Conservation (phyloP, 352 stramenopile genomes). For the Pythium dissotocum region DNA sequence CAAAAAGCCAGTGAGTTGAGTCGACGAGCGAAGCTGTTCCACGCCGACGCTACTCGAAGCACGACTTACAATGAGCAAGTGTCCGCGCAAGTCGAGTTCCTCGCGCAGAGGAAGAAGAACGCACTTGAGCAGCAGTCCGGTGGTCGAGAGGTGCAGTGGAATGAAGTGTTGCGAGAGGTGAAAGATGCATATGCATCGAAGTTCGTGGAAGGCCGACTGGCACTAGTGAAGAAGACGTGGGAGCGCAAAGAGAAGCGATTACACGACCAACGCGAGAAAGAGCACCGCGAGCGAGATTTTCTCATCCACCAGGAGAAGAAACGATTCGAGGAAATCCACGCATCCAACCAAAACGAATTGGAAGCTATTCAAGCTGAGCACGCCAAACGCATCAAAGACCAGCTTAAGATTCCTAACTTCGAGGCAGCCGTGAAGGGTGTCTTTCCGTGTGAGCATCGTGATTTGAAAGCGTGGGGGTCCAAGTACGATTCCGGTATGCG, state of each 20-base stretch:
- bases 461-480: conserved; percentile 66
- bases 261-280: conserved; percentile 41
- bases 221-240: conserved; percentile 72
- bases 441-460: conserved; percentile 54
- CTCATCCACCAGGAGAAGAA: conserved; percentile 56
- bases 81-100: conserved; percentile 66
- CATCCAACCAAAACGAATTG: conserved; percentile 38
- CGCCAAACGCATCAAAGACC: conserved; percentile 26
- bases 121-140: conserved; percentile 22
- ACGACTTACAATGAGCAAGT: conserved; percentile 74
- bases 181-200: conserved; percentile 57
- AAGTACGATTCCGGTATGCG: conserved; percentile 56
- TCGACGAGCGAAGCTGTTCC: conserved; percentile 43
- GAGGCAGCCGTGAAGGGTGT: conserved; percentile 35
- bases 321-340: conserved; percentile 37
- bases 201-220: conserved; percentile 57
- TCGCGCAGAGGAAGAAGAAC: conserved; percentile 51
- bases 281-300: conserved; percentile 48
- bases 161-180: conserved; percentile 34
- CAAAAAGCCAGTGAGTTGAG: conserved; percentile 41
- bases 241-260: conserved; percentile 59
- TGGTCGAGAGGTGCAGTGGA: conserved; percentile 5
- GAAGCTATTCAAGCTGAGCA: conserved; percentile 34
- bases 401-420: conserved; percentile 69
- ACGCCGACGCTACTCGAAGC: conserved; percentile 51